A percentile compares a stretch with the other conserved stretches of the same genome.
These are phyloP conservation scores for Ilyonectria destructans DNA, from an alignment of 2,329 filamentous ascomycete genomes.

Conservation along the genomic window DNA sequence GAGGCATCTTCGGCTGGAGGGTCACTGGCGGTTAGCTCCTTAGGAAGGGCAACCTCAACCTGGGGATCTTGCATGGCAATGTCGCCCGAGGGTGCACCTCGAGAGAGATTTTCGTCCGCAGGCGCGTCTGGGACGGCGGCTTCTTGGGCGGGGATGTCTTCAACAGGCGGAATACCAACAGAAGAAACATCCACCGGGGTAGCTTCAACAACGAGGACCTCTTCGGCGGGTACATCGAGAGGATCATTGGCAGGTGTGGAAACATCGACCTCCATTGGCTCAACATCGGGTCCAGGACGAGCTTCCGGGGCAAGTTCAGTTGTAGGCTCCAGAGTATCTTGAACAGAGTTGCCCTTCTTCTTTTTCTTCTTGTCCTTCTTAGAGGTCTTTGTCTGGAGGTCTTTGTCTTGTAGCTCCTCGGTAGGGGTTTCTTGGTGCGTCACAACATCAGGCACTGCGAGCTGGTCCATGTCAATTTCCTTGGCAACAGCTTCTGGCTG, in stretches of 20 bases:
- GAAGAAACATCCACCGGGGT: background rate
- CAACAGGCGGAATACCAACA: background rate
- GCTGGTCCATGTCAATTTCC: background rate
- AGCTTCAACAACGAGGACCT: conserved; percentile 1
- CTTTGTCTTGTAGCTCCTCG: background rate
- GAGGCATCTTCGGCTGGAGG: background rate
- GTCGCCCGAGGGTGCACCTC: background rate
- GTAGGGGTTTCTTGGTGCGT: background rate
- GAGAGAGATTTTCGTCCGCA: background rate
- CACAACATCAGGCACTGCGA: background rate
- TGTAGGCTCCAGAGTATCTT: background rate
- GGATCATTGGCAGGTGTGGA: conserved; percentile 6
- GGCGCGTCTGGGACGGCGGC: background rate
- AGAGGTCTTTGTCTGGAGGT: conserved; percentile 38
- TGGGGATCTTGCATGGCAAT: background rate
- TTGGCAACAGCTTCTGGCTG: background rate
- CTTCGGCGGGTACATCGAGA: background rate
- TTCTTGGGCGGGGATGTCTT: conserved; percentile 6
- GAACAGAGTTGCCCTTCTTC: conserved; percentile 17
- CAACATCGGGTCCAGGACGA: background rate
- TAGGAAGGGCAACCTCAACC: background rate
- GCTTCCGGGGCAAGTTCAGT: conserved; percentile 7
- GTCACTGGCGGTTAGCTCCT: conserved; percentile 11
- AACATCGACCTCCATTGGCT: conserved; percentile 11
- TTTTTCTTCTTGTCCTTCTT: conserved; percentile 51